These are phyloP conservation scores for Nigrospora osmanthi DNA, from an alignment of 2,329 filamentous ascomycete species.

Conservation along the genomic window DNA sequence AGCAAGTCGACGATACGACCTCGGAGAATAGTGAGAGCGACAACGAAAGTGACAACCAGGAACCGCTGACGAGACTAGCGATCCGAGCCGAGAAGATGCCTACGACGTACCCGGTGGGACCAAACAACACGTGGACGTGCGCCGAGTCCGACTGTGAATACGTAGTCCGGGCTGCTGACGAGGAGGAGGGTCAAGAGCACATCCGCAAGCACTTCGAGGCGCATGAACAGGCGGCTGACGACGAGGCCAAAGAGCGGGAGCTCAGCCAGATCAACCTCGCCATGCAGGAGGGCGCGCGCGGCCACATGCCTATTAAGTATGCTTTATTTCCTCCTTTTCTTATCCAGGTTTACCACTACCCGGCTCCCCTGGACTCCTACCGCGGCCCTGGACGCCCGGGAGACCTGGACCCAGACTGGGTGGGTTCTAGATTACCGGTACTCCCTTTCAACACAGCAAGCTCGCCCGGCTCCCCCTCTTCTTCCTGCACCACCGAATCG, in stretches of 20 bases:
- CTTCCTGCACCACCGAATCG: too few species aligned
- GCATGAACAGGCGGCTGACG: slow-evolving; percentile 49
- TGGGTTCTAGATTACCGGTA: too few species aligned
- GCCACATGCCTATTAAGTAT: slow-evolving; percentile 50
- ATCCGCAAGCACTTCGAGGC: slow-evolving; percentile 54
- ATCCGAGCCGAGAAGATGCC: slow-evolving; percentile 42
- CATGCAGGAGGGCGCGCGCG: slow-evolving; percentile 44
- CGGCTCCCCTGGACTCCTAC: not conserved
- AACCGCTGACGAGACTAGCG: slow-evolving; percentile 23
- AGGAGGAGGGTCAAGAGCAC: slow-evolving; percentile 42
- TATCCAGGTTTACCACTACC: slow-evolving; percentile 8
- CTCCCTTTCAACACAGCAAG: too few species aligned
- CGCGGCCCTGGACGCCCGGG: too few species aligned
- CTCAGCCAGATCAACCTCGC: slow-evolving; percentile 39
- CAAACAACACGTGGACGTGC: slow-evolving; percentile 60
- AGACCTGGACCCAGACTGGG: too few species aligned
- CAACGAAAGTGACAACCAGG: not conserved
- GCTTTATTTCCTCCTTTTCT: slow-evolving; percentile 27
- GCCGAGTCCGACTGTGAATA: slow-evolving; percentile 56
- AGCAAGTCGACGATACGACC: slow-evolving; percentile 2
- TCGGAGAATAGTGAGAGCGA: slow-evolving; percentile 2
- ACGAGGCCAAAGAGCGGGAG: slow-evolving; percentile 23
- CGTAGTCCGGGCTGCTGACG: slow-evolving; percentile 55
- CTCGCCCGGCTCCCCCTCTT: too few species aligned
- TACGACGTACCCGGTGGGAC: slow-evolving; percentile 40